Evolutionary conservation across 352 stramenopile species (phyloP), one percentile per base, ranked within the genome.

Genomic region (Pythium sukuiense): DNA sequence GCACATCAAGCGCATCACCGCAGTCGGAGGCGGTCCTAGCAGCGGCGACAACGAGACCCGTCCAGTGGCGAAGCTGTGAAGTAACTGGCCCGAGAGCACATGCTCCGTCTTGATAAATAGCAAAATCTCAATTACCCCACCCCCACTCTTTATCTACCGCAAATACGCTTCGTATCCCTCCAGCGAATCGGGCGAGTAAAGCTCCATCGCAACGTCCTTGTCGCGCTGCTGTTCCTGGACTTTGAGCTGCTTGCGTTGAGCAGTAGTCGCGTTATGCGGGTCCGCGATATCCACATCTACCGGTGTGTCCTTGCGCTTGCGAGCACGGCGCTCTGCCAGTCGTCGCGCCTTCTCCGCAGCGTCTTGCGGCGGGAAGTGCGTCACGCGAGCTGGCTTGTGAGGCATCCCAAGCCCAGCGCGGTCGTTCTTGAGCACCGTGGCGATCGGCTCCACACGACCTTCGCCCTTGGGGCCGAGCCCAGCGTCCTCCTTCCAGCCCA

Each of bases 131-230:
- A 53, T 53, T 32, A 32, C 46, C 6, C 3, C 16, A 27, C 48
- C n/a, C 26, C 13, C 18, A 45, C 37, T 13, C 30, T 12, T n/a
- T 5, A 0, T 39, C 66, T 53, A 87, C 55, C 65, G 70, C 27
- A 89, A 65, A 49, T 75, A 88, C 45, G 79, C 60, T 35, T 90
- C 79, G 48, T 87, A 88, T n/a, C 77, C 79, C 57, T 90, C 81
- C 54, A 84, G 67, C 14, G 24, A 39, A 20, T 71, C 72, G 32
- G 72, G 65, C 46, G 63, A 61, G 66, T 87, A 88, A 16, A 88
- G 30, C 57, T 90, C 76, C 24, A 69, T 74, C 13, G 64, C 73
- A 41, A 87, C 80, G 2, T 66, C 72, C 57, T 71, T 66, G 20
- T 87, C 79, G 54, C 72, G 68, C 46, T 68, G 65, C 60, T 80